Percentiles rank a stretch among this genome's conserved stretches.
These are phyloP conservation scores for Nigrospora oryzae DNA, from an alignment of 2,329 filamentous ascomycete genomes.

Conservation along the genomic window DNA sequence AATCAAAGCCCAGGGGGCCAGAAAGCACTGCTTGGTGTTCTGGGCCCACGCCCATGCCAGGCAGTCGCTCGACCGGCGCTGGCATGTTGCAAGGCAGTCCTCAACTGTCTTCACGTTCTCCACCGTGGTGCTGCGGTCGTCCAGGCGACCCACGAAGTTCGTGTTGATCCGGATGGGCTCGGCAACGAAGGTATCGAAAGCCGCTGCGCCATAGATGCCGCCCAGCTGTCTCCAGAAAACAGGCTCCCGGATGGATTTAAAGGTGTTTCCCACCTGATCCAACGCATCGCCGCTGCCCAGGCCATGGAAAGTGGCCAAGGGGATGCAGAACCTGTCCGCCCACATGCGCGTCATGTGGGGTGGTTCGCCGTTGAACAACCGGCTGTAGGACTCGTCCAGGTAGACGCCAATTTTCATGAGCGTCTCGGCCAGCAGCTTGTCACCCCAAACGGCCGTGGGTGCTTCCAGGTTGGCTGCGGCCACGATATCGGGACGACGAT, in stretches of 20 bases:
- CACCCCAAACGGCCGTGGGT: conserved; percentile 43
- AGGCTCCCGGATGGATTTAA: conserved; percentile 27
- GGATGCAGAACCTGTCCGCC: conserved; percentile 41
- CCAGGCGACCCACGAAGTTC: conserved; percentile 43
- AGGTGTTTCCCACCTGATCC: conserved; percentile 31
- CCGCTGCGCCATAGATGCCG: conserved; percentile 34
- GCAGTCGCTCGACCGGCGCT: conserved; percentile 27
- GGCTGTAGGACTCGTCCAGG: conserved; percentile 44
- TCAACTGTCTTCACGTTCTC: conserved; percentile 27
- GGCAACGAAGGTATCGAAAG: conserved; percentile 26
- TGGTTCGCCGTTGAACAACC: conserved; percentile 47
- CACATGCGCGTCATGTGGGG: conserved; percentile 40
- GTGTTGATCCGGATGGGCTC: conserved; percentile 26
- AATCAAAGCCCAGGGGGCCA: conserved; percentile 41
- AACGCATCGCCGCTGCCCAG: conserved; percentile 36
- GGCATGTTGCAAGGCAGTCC: conserved; percentile 34
- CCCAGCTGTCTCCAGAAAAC: conserved; percentile 43
- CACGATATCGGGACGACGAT: conserved; percentile 29
- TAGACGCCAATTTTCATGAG: conserved; percentile 45
- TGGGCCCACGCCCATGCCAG: conserved; percentile 44
- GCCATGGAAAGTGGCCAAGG: conserved; percentile 46
- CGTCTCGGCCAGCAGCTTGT: conserved; percentile 43
- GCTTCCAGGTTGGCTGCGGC: conserved; percentile 36
- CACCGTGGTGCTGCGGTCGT: conserved; percentile 31
- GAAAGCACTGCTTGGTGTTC: conserved; percentile 28